Evolutionary conservation across 257 asterid genomes (phyloP).

Genomic region (Solanum ossicruentum): DNA sequence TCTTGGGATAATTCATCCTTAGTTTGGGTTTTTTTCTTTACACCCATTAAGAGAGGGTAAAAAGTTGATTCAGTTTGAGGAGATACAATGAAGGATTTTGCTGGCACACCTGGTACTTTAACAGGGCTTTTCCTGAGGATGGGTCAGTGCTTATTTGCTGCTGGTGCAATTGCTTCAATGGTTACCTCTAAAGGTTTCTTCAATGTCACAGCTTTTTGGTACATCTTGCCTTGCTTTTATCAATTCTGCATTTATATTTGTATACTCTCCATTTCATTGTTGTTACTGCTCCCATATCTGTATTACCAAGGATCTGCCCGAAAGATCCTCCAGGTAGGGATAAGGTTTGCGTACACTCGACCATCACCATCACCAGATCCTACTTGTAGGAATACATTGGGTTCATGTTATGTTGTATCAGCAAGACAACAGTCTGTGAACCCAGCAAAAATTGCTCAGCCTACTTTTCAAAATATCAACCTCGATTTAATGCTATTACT

Average conservation of each 20-base stretch:
- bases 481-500: neutral
- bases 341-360: too few relatives aligned
- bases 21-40: neutral
- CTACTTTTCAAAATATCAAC: neutral
- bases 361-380: too few relatives aligned
- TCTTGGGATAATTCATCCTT: neutral
- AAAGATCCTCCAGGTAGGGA: too few relatives aligned
- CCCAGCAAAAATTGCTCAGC: neutral
- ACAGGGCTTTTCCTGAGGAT: slow-evolving; percentile 30
- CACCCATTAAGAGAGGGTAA: neutral
- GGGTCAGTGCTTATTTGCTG: slow-evolving; percentile 34
- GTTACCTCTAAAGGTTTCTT: slow-evolving; percentile 27
- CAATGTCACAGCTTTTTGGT: slow-evolving; percentile 50
- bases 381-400: too few relatives aligned
- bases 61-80: neutral
- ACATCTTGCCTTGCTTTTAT: neutral
- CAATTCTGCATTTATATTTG: neutral
- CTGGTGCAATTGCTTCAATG: slow-evolving; percentile 39
- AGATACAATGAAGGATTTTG: slow-evolving; percentile 29
- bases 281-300: too few relatives aligned
- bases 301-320: too few relatives aligned
- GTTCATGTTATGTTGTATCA: too few relatives aligned
- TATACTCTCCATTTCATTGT: too few relatives aligned
- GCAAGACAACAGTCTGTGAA: neutral
- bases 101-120: slow-evolving; percentile 46